Base-by-base conservation (phyloP, 345 rosid species). In the Salix dunnii region DNA sequence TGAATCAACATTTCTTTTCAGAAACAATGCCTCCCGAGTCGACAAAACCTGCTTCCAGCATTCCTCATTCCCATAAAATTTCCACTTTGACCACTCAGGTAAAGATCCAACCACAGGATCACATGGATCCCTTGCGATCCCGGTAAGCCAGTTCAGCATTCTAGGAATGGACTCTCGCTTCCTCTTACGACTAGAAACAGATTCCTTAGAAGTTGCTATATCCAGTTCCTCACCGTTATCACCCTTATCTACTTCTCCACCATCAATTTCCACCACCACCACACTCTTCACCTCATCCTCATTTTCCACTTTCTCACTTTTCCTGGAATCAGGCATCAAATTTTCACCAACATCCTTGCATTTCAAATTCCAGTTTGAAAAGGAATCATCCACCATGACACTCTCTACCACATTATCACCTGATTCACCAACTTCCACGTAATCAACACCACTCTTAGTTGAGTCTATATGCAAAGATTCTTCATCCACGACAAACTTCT, bases 51-150 rank as follows among this genome's bases (percentile, higher is more conserved):
- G 94, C 86, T 85, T 93, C 99, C 99, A 91, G 11, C 84, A 74
- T 79, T 88, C 89, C 33, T 84, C 91, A 70, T 72, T 85, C 70
- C 88, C 91, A 81, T 77, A 87, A 74, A 81, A 80, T 11, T 72
- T 89, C 99, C 97, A 96, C 61, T 88, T 86, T 28, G 96, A 84
- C 66, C 80, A 83, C 61, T 91, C 97, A 0, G 97, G 98, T 79
- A 93, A 77, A 51, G 79, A 46, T 73, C 74, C 87, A 77, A 90
- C 74, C 17, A 77, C 76, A 3, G 77, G 74, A 75, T 86, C 82
- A 79, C 87, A 89, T 6, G 98, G 99, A 84, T 90, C 73, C 83
- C 82, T 87, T 1, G 98, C 96, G 78, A 84, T 77, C 72, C 85
- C 74, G 5, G 69, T 84, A 73, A 93, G 76, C 99, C 98, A 93